Percentiles rank a stretch among this genome's conserved stretches.
Conservation (phyloP, 495 filamentous ascomycete genomes). For the Talaromyces trachyspermus region DNA sequence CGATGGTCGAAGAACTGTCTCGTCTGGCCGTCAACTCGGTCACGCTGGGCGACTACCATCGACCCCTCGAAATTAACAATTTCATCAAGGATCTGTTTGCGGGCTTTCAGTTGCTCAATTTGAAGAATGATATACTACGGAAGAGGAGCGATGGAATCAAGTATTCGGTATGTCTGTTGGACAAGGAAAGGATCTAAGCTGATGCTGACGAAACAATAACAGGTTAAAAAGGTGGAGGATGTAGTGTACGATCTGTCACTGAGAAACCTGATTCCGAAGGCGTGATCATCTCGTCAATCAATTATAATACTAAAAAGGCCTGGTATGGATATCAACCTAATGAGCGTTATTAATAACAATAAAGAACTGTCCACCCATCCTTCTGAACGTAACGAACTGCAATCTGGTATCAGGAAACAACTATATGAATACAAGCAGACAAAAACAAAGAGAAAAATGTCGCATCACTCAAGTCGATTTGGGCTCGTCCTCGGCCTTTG, state of each 20-base stretch:
- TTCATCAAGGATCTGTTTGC: slow-evolving; percentile 95
- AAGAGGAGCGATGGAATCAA: slow-evolving; percentile 90
- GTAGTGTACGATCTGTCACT: slow-evolving; percentile 92
- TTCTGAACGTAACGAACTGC: background rate
- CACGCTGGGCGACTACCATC: slow-evolving; percentile 78
- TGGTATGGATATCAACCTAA: slow-evolving; percentile 9
- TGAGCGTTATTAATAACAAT: slow-evolving; percentile 2
- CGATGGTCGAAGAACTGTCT: slow-evolving; percentile 82
- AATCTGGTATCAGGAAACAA: slow-evolving; percentile 5
- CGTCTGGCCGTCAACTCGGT: slow-evolving; percentile 94
- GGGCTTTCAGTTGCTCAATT: slow-evolving; percentile 90
- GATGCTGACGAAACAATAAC: slow-evolving; percentile 9
- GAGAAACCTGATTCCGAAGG: slow-evolving; percentile 66
- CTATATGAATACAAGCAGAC: background rate
- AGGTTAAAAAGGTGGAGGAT: slow-evolving; percentile 95
- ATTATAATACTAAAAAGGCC: too few species aligned
- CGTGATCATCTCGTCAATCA: slow-evolving; percentile 1
- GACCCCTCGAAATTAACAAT: slow-evolving; percentile 75
- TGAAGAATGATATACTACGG: slow-evolving; percentile 90
- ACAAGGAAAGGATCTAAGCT: background rate
- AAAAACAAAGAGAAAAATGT: background rate
- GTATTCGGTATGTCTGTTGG: slow-evolving; percentile 61
- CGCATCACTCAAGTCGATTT: slow-evolving; percentile 4
- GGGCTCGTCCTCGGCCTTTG: slow-evolving; percentile 9
- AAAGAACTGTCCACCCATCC: background rate